Evolutionary conservation across 805 yeast genomes (phyloP), one percentile per base, ranked within the genome.

Genomic region (Ogataea siamensis): DNA sequence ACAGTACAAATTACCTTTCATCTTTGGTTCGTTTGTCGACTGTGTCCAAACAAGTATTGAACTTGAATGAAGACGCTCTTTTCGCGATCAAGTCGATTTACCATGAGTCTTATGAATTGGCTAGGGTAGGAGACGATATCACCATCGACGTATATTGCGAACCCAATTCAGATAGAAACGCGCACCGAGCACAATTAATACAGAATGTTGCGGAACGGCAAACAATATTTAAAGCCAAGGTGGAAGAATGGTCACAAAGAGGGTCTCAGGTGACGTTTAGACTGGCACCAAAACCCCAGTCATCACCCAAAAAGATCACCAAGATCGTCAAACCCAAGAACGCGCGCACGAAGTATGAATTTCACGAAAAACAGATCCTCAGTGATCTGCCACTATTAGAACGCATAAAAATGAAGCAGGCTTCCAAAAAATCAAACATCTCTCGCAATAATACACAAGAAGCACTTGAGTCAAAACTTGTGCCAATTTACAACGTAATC

Each of bases 331-430:
- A 49, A 19, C 37, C 49, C 14, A 55, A 57, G 37, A 72, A 71
- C 43, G 60, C 60, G 21, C 42, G 63, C 9, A 48, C 62, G 1
- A 65, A 62, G 32, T 71, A 65, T 50, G 53, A 50, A 27, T 71
- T 67, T 42, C 58, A 57, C 29, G 64, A 58, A 25, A 54, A 51
- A 31, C 42, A 52, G 14, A 11, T 7, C 1, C 22, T 13, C 6
- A 49, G 7, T 29, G 39, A 8, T 41, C 60, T 7, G 23, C 53
- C 68, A 1, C 46, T 71, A 5, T 42, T 70, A 9, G 70, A 71
- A 28, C 53, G 75, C 30, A 67, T 70, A 32, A 58, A 55, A 36
- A 39, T 50, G 28, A 68, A 64, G 46, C 73, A 71, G 39, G 42
- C 43, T 11, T 23, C 41, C 7, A 26, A 20, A 7, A 34, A 30